A percentile compares a stretch with the other conserved stretches of the same genome.
These are phyloP conservation scores for Rhinocladiella mackenziei DNA, from an alignment of 2,329 filamentous ascomycete species.

Conservation along the genomic window DNA sequence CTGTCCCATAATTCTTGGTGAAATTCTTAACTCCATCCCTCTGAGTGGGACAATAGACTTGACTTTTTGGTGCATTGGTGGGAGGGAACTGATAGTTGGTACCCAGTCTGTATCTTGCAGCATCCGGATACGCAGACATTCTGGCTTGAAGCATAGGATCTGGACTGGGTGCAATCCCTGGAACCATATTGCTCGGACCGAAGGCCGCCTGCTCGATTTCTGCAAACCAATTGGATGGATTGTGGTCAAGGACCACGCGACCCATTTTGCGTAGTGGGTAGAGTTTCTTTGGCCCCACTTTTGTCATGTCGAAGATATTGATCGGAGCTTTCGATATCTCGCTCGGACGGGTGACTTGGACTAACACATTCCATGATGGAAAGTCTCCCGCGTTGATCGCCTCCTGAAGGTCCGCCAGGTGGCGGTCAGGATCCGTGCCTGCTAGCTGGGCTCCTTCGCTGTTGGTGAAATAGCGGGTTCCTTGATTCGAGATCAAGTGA, in stretches of 20 bases:
- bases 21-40: constrained; percentile 39
- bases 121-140: constrained; percentile 60
- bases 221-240: constrained; percentile 63
- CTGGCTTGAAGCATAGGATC: constrained; percentile 62
- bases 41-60: constrained; percentile 52
- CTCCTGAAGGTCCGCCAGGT: constrained; percentile 62
- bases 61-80: constrained; percentile 33
- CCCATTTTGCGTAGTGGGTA: constrained; percentile 61
- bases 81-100: constrained; percentile 42
- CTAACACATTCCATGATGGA: constrained; percentile 61
- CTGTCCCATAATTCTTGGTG: constrained; percentile 54
- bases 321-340: constrained; percentile 58
- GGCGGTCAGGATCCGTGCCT: constrained; percentile 58
- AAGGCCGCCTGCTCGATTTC: constrained; percentile 65
- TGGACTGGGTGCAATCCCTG: constrained; percentile 59
- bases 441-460: constrained; percentile 54
- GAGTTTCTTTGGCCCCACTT: constrained; percentile 63
- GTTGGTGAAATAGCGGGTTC: constrained; percentile 57
- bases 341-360: constrained; percentile 60
- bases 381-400: constrained; percentile 59
- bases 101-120: constrained; percentile 40
- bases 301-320: constrained; percentile 67
- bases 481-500: constrained; percentile 61
- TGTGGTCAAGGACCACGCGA: constrained; percentile 61
- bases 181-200: constrained; percentile 61